phyloP scores from a whole-genome alignment of 495 filamentous ascomycete genomes.

The Lophiostoma macrostomum region DNA sequence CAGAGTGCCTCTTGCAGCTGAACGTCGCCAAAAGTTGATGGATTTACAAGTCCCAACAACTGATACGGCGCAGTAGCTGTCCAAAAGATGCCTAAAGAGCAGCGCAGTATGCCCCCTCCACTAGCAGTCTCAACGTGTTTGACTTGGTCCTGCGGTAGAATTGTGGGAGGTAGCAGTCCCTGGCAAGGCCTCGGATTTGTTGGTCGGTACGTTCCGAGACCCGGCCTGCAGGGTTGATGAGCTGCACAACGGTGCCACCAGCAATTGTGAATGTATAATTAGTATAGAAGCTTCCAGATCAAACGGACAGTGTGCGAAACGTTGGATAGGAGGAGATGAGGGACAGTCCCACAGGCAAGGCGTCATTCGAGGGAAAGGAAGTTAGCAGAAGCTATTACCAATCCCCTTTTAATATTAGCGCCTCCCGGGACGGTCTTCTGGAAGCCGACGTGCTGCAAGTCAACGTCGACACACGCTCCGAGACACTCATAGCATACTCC shows the following conservation, averaged over 20 bases:
- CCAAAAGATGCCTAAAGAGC: no score
- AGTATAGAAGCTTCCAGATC: background rate
- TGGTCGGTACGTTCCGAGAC: conserved; percentile 3
- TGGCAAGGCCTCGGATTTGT: conserved; percentile 16
- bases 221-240: background rate
- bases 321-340: background rate
- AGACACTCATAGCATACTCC: conserved; percentile 1
- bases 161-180: no score
- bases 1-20: no score
- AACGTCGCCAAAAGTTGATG: no score
- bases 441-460: conserved; percentile 25
- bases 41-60: no score
- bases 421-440: conserved; percentile 25
- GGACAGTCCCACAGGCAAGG: background rate
- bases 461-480: conserved; percentile 26
- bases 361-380: conserved; percentile 2
- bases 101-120: no score
- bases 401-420: conserved; percentile 33
- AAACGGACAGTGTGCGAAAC: background rate
- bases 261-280: background rate
- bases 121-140: no score
- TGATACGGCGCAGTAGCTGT: no score
- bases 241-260: background rate
- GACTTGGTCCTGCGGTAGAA: no score
- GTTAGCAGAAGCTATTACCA: conserved; percentile 27